Evolutionary conservation across 1,284 basidiomycete genomes (phyloP).

Genomic region (Wallemia mellicola): DNA sequence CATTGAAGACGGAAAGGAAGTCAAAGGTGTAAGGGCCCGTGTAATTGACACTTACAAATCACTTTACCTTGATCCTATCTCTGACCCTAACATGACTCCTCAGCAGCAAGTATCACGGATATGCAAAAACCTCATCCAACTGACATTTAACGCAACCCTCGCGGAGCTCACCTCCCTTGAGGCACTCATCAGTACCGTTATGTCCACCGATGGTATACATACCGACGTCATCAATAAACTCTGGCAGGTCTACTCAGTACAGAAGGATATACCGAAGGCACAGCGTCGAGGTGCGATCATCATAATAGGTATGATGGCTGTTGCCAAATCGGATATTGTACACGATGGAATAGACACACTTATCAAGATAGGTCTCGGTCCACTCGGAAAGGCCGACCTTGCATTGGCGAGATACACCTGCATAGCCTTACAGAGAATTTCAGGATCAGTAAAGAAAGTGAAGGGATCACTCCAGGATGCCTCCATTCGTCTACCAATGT

Average conservation of each 20-base stretch:
- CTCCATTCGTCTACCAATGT: conserved; percentile 61
- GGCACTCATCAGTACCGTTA: conserved; percentile 83
- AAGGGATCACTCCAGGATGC: conserved; percentile 80
- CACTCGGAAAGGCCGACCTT: conserved; percentile 55
- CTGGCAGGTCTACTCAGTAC: conserved; percentile 83
- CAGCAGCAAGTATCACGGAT: conserved; percentile 79
- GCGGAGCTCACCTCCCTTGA: conserved; percentile 89
- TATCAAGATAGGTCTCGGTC: conserved; percentile 63
- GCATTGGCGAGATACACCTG: conserved; percentile 78
- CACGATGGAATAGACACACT: conserved; percentile 60
- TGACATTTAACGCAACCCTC: conserved; percentile 65
- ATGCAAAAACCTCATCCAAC: conserved; percentile 86
- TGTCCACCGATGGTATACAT: conserved; percentile 48
- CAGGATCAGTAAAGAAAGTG: conserved; percentile 84
- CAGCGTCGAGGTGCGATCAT: conserved; percentile 83
- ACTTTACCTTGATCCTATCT: conserved; percentile 60
- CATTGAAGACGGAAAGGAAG: conserved; percentile 52
- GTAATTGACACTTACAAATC: conserved; percentile 68
- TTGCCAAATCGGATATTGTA: conserved; percentile 57
- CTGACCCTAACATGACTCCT: conserved; percentile 28
- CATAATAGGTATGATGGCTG: conserved; percentile 76
- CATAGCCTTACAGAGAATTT: conserved; percentile 65
- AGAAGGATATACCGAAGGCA: conserved; percentile 36
- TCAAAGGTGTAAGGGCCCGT: conserved; percentile 61
- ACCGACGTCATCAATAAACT: conserved; percentile 60